Evolutionary conservation across 2,329 filamentous ascomycete species (phyloP), one percentile per base, ranked within the genome.

Genomic region (Tolypocladium sp.): DNA sequence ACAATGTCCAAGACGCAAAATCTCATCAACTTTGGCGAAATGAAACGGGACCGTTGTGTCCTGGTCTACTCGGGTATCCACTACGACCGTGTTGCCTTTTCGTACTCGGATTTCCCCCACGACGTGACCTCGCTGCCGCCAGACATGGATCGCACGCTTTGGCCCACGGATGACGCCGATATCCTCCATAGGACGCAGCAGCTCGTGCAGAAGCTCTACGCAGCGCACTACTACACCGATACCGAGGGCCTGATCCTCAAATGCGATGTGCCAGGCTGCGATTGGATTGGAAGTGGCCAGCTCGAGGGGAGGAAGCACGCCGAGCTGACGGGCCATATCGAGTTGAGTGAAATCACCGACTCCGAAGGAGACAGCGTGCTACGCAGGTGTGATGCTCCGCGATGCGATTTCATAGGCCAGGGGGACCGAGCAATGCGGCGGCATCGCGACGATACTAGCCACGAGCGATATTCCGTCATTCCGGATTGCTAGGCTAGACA

Each of bases 51-150:
- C 46, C 82, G 91, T 8, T 92, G 90, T 68, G 85, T 96, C 33
- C 77, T 97, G 30, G 87, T 96, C 0, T 97, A 96, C 74, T 93
- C 89, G 0, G 92, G 92, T 3, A 94, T 97, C 56, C 92, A 97
- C 71, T 97, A 97, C 74, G 93, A 97, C 73, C 88, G 90, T 8
- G 87, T 97, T 61, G 91, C 90, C 1, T 84, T 96, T 64, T 87
- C 85, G 22, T 84, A 82, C 44, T 85, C 79, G 27, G 82, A 79
- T 63, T 80, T 74, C 64, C 84, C 83, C 4, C 79, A 79, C 65
- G 79, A 77, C 52, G 79, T 77, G 60, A 75, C 84, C 7, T 78
- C 82, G 54, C 76, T 84, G 13, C 83, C 87, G 9, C 84, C 90
- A 0, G 89, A 94, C 33, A 83, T 87, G 63, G 93, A 97, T 69